These are phyloP conservation scores for Paratinospora sagittata DNA, from an alignment of 164 flowering plant species.

Conservation along the genomic window DNA sequence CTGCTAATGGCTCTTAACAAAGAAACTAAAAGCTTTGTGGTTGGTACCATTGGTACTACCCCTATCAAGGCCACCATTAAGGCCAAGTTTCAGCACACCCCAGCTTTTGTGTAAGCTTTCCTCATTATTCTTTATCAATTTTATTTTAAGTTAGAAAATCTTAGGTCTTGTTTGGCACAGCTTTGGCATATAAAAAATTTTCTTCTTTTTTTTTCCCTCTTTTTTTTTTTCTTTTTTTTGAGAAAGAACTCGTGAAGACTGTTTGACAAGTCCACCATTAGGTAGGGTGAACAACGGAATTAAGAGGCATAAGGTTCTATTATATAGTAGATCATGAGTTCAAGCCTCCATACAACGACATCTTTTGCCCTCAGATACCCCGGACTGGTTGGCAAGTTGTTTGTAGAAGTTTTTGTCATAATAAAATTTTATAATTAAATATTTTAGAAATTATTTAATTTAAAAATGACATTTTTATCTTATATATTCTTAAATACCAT, in stretches of 20 bases:
- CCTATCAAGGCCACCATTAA: constrained; percentile 42
- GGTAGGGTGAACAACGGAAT: no score
- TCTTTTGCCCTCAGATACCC: no score
- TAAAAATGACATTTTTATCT: neutral
- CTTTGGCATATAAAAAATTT: neutral
- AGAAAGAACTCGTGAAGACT: neutral
- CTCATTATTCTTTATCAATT: neutral
- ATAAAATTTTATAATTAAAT: no score
- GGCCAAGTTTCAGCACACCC: constrained; percentile 74
- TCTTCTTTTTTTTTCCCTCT: neutral
- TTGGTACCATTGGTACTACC: constrained; percentile 51
- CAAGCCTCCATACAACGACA: no score
- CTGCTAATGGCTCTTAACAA: constrained; percentile 71
- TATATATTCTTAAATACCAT: no score
- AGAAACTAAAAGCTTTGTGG: constrained; percentile 47
- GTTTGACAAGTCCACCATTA: no score
- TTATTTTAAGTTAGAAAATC: neutral
- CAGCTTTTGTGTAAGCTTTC: constrained; percentile 61
- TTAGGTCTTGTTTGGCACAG: no score
- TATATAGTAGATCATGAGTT: no score
- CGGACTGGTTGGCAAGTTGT: no score
- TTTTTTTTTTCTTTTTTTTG: neutral
- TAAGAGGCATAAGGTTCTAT: no score
- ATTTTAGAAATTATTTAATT: no score
- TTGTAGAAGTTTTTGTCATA: no score